These are phyloP conservation scores for Phytopythium aichiense DNA, from an alignment of 352 stramenopile genomes.

Conservation along the genomic window DNA sequence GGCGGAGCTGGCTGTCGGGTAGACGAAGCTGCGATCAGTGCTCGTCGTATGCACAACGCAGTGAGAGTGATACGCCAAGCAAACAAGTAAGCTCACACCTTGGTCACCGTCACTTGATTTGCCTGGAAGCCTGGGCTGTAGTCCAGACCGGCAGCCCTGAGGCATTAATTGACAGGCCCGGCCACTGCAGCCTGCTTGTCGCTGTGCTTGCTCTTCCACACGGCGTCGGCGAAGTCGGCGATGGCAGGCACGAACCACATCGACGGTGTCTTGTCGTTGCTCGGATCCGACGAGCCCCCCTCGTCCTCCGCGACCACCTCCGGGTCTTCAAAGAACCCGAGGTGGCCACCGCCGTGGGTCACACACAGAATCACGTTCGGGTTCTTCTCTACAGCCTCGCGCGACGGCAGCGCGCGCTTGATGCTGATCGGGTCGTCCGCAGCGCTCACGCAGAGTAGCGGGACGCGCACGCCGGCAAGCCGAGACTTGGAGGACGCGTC, in stretches of 20 bases:
- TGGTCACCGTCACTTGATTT: not conserved
- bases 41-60: not conserved
- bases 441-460: conserved; percentile 62
- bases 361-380: conserved; percentile 59
- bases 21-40: not conserved
- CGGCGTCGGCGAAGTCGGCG: conserved; percentile 49
- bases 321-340: conserved; percentile 55
- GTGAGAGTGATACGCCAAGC: too few species aligned
- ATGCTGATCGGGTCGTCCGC: conserved; percentile 62
- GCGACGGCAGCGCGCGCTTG: conserved; percentile 24
- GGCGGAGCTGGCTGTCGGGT: not conserved
- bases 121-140: not conserved
- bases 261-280: conserved; percentile 10
- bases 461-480: conserved; percentile 33
- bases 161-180: not conserved
- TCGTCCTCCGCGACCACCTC: conserved; percentile 16
- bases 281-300: not conserved
- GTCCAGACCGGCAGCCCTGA: too few species aligned
- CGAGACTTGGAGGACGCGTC: conserved; percentile 42
- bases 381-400: conserved; percentile 34
- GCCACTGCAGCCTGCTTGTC: not conserved
- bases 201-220: conserved; percentile 22
- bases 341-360: conserved; percentile 59
- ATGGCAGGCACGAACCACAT: conserved; percentile 51
- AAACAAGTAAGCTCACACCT: too few species aligned